Conservation (phyloP, 2,329 filamentous ascomycete genomes). For the Calonectria multiphialidica region DNA sequence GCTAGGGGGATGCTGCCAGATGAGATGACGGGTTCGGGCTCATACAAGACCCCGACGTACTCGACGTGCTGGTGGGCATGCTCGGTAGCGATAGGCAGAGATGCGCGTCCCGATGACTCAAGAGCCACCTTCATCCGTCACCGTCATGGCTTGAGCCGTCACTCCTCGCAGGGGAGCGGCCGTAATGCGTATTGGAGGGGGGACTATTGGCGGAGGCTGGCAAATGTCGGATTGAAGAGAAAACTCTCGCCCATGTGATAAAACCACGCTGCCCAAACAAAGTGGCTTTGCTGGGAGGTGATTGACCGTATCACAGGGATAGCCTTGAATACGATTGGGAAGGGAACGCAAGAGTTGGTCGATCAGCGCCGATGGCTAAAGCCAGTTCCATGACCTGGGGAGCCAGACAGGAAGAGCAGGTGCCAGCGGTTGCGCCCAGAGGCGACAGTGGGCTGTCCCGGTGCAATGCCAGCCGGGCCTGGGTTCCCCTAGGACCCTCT, state of each 20-base stretch:
- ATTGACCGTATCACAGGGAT: neutral
- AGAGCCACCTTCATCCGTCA: neutral
- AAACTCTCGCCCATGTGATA: constrained; percentile 2
- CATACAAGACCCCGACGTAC: constrained; percentile 35
- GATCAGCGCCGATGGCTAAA: neutral
- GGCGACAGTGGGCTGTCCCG: neutral
- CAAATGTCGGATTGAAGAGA: neutral
- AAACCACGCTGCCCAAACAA: neutral
- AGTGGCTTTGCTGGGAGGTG: neutral
- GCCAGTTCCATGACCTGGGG: neutral
- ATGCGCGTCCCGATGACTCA: neutral
- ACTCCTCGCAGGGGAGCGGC: neutral
- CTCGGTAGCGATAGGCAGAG: neutral
- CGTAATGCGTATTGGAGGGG: neutral
- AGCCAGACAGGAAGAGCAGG: neutral
- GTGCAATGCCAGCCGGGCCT: neutral
- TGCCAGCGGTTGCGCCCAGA: neutral
- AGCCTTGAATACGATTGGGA: neutral
- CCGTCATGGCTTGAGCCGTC: neutral
- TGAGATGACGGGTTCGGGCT: constrained; percentile 38
- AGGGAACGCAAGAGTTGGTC: neutral
- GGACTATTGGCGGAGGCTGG: neutral
- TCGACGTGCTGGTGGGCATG: constrained; percentile 15
- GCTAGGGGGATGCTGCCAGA: constrained; percentile 4
- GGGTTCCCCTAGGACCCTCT: neutral